Evolutionary conservation across 2,329 filamentous ascomycete species (phyloP), one percentile per base, ranked within the genome.

Genomic region (Aspergillus novofumigatus): DNA sequence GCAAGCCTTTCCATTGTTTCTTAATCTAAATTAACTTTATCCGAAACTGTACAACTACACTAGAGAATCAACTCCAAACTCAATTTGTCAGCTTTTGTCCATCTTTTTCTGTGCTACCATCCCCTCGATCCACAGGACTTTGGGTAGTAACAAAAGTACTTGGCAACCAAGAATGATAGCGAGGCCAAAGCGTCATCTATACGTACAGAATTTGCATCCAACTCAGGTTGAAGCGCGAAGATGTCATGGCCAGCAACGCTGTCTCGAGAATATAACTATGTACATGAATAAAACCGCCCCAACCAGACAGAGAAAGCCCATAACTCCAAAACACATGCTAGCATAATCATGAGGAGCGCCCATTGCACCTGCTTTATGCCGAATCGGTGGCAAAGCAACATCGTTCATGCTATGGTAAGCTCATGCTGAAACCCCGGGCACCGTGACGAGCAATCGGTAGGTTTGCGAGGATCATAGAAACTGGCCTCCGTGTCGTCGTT

Each of bases 401-500:
- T 35, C 10, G 6, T 29, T 42, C 41, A 52, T 57, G 50, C 59
- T 20, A 54, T 42, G n/a, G 58, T 50, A 52, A 58, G 52, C 51
- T 60, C 55, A 26, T 28, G 53, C 29, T 48, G 61, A n/a, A 42
- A 25, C 10, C 73, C 69, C 5, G 60, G 53, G 66, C 78, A 80
- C 5, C 64, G 69, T 25, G 62, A 59, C 59, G 67, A 72, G 67
- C 82, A 84, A 26, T 74, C 80, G 3, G 81, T 83, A 25, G 81
- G 81, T 53, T 71, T 75, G 14, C 72, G 72, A 35, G 81, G 81
- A 66, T 83, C 77, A 67, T 84, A 84, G 62, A 80, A 78, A 6
- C 76, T 78, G 55, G 73, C 76, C 0, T 68, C 75, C 11, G 72
- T 53, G 29, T 32, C 56, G 65, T 67, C 64, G 42, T 58, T 60